Base-by-base conservation (phyloP, 2,329 filamentous ascomycete species). In the Fusarium succisae region DNA sequence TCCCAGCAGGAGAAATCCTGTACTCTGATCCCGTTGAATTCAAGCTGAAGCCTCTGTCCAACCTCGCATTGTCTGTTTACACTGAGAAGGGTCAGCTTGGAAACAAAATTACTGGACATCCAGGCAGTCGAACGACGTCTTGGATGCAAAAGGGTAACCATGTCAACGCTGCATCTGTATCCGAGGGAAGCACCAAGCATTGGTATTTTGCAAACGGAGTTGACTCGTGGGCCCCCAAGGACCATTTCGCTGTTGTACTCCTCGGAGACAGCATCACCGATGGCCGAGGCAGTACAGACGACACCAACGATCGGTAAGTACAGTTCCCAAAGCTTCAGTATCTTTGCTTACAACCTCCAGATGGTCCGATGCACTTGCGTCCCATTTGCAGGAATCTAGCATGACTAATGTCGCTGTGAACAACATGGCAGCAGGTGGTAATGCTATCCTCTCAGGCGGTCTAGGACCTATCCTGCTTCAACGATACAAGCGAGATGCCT, bases 221-320 rank as follows among this genome's bases (percentile, higher is more conserved):
- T 12, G 71, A 73, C 18, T 37, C 44, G 2, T 73, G 61, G 71
- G 70, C 15, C 6, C 71, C 71, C 6, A 38, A 26, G 4, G 63
- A 72, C 30, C 54, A 73, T 13, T 74, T 64, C 14, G 48, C 70
- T 8, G 58, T 74, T n/a, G 71, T 73, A 1, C 66, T 73, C 22
- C 28, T 73, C 3, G 71, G 71, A 38, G 71, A 73, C 30, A 73
- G 71, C 8, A 68, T 73, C 30, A 73, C 71, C 11, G 71, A 73
- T 18, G 71, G 71, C 5, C 66, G 71, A 4, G 71, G 71, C n/a
- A 73, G 71, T 20, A 70, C 69, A 1, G 71, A 74, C 22, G 71
- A 73, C 17, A 30, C 55, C 1, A 73, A 73, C 2, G 72, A 71
- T 32, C 66, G 71, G 71, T 64, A 32, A 37, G 63, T 54, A 5